Percentiles rank a stretch among this genome's conserved stretches.
Evolutionary conservation across 257 asterid genomes (phyloP).

Genomic region (Henckelia pumila): DNA sequence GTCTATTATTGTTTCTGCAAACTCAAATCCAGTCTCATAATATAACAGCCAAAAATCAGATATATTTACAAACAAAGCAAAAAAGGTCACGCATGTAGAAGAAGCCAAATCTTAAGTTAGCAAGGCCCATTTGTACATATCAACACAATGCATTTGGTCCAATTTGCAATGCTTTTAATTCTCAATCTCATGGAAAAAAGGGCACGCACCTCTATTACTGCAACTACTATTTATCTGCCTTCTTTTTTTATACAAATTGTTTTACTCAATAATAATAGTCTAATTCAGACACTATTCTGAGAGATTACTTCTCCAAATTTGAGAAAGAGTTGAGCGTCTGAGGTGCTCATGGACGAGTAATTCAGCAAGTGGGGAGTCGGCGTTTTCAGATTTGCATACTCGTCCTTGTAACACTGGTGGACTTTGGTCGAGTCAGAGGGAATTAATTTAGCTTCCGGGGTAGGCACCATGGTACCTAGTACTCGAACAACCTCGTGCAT

Average conservation of each 20-base stretch:
- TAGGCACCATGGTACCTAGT: constrained; percentile 50
- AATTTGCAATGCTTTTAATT: no score
- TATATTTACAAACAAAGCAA: no score
- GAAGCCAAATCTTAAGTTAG: no score
- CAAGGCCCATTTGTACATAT: no score
- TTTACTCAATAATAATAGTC: not conserved
- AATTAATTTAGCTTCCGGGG: constrained; percentile 28
- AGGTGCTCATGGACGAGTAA: constrained; percentile 81
- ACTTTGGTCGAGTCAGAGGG: constrained; percentile 37
- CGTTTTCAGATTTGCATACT: constrained; percentile 70
- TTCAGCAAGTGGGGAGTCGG: constrained; percentile 73
- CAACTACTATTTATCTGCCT: not conserved
- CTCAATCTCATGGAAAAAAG: no score
- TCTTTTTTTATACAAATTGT: not conserved
- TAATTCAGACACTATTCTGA: constrained; percentile 48
- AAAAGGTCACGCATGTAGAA: no score
- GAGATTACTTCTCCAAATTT: constrained; percentile 81
- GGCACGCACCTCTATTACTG: no score
- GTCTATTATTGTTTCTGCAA: no score
- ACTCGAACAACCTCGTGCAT: constrained; percentile 94
- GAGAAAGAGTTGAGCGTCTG: constrained; percentile 83
- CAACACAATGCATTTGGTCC: no score
- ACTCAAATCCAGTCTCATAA: no score
- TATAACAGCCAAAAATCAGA: no score
- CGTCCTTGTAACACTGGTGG: constrained; percentile 72